A percentile compares a stretch with the other conserved stretches of the same genome.
Evolutionary conservation across 495 filamentous ascomycete genomes (phyloP).

Genomic region (Aspergillus egyptiacus): DNA sequence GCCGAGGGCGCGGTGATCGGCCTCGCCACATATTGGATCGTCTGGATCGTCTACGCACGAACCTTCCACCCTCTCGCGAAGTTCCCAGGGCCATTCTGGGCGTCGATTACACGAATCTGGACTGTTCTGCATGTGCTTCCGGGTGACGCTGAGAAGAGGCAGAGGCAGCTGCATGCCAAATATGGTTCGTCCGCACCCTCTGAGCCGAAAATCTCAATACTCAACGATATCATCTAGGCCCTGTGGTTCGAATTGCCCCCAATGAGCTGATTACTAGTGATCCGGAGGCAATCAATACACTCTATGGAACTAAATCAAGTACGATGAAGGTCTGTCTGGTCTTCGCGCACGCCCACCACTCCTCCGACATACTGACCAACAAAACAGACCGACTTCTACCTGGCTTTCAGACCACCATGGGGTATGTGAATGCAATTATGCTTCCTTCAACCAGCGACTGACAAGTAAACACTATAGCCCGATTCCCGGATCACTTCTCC

Average conservation of each 20-base stretch:
- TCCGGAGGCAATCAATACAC: slow-evolving; percentile 22
- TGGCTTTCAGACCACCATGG: slow-evolving; percentile 14
- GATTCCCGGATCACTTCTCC: slow-evolving; percentile 20
- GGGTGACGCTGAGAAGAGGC: slow-evolving; percentile 11
- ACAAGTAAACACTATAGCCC: slow-evolving; percentile 1
- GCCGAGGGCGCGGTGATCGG: background rate
- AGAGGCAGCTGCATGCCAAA: slow-evolving; percentile 9
- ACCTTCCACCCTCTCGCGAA: slow-evolving; percentile 14
- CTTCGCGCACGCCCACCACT: background rate
- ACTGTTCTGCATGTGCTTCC: slow-evolving; percentile 9
- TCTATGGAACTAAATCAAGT: slow-evolving; percentile 26
- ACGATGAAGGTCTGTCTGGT: slow-evolving; percentile 14
- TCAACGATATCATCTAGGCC: slow-evolving; percentile 2
- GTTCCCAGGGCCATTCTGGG: slow-evolving; percentile 14
- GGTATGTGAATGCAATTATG: slow-evolving; percentile 4
- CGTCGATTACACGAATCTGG: slow-evolving; percentile 13
- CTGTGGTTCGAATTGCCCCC: slow-evolving; percentile 25
- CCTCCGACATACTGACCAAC: background rate
- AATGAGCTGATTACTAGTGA: slow-evolving; percentile 26
- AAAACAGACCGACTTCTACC: slow-evolving; percentile 16
- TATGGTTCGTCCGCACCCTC: slow-evolving; percentile 1
- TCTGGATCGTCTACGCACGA: slow-evolving; percentile 16
- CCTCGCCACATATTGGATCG: slow-evolving; percentile 10
- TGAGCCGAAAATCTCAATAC: background rate
- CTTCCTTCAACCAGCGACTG: background rate